phyloP scores from a whole-genome alignment of 768 basidiomycete species.

The Mycena epipterygia region DNA sequence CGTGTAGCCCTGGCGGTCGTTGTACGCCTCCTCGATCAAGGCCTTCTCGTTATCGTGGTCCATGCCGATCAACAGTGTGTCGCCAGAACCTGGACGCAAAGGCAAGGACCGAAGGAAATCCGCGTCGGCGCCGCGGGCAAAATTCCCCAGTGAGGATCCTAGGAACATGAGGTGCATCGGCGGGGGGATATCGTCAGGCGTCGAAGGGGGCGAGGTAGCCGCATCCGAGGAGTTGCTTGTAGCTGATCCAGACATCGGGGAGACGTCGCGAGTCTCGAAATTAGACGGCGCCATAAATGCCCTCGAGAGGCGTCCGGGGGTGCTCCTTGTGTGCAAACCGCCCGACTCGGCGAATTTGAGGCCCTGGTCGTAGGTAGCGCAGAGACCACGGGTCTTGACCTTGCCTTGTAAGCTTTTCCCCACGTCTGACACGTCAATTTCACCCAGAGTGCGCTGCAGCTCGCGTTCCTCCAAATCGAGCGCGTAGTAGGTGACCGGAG shows the following conservation, averaged over 20 bases:
- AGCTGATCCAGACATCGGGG: conserved; percentile 55
- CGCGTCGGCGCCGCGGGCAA: conserved; percentile 75
- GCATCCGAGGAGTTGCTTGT: conserved; percentile 38
- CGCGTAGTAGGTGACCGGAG: conserved; percentile 87
- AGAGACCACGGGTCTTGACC: conserved; percentile 85
- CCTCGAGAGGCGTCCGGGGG: conserved; percentile 28
- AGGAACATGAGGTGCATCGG: conserved; percentile 91
- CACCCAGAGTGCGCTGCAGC: conserved; percentile 81
- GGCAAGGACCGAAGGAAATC: conserved; percentile 86
- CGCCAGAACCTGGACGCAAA: conserved; percentile 77
- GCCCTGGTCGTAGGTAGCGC: conserved; percentile 93
- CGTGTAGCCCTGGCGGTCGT: conserved; percentile 83
- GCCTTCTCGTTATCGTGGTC: conserved; percentile 83
- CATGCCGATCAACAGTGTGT: conserved; percentile 91
- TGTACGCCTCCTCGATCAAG: conserved; percentile 89
- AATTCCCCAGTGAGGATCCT: conserved; percentile 95
- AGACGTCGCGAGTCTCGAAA: conserved; percentile 45
- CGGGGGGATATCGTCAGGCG: conserved; percentile 58
- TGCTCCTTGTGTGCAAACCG: conserved; percentile 56
- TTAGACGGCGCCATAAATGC: conserved; percentile 25
- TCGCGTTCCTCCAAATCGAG: conserved; percentile 94
- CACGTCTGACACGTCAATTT: conserved; percentile 73
- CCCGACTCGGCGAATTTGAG: conserved; percentile 82
- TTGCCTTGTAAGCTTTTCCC: conserved; percentile 76
- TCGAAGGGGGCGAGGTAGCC: conserved; percentile 56